Evolutionary conservation across 164 flowering plant species (phyloP), one percentile per base, ranked within the genome.

Genomic region (Aristolochia contorta): DNA sequence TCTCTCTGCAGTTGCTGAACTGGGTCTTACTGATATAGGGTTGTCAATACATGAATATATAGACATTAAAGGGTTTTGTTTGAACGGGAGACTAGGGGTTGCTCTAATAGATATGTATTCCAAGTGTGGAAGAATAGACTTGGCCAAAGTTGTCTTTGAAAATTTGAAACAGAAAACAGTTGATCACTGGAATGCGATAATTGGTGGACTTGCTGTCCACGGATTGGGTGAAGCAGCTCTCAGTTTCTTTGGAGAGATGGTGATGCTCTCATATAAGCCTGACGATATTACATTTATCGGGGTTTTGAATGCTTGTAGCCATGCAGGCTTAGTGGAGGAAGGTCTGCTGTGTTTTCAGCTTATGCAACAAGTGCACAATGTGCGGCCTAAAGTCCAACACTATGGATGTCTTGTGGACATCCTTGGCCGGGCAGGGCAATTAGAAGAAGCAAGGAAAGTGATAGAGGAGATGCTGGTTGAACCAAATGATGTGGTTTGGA

Each of bases 101-200:
- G 82, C 91, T 21, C 78, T 87, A 20, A 75, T 85, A 60, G 82
- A 83, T 68, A 87, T 83, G 95, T 87, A 83, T 63, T 71, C 95
- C 7, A 87, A 87, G 61, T 87, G 95, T 65, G 91, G 91, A 12
- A 74, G 72, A 61, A 72, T 87, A 60, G 75, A 77, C 21, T 66
- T 55, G 46, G 89, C 91, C 6, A 45, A 68, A 25, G n/a, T 32
- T 16, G 74, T 83, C 1, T 87, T 87, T 60, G 71, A 78, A 23
- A 65, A 50, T 18, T 43, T 78, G 46, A 62, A 71, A 51, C 64
- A 58, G 27, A 83, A 61, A 57, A 66, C 57, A 47, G 71, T 85
- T 22, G 82, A 79, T 62, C 83, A 82, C 48, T 87, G 89, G 87
- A 87, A 81, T 71, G 85, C 95, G n/a, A 75, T 87, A 72, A 85